Evolutionary conservation across 2,329 filamentous ascomycete genomes (phyloP).

Genomic region (Daldinia eschscholtzii): DNA sequence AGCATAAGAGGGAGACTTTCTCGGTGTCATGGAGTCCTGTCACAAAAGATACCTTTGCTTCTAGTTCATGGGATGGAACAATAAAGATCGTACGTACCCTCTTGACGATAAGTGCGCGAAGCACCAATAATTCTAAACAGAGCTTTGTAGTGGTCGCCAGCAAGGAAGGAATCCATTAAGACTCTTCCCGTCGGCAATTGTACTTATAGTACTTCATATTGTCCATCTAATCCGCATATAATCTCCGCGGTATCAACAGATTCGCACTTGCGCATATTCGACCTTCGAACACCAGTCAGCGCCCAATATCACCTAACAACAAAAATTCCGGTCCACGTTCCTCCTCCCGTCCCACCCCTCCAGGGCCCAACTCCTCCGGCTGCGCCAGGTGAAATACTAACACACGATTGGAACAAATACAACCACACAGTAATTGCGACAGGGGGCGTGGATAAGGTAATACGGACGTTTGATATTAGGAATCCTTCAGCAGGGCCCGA

Average conservation of each 20-base stretch:
- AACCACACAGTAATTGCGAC: slow-evolving; percentile 85
- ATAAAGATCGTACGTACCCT: slow-evolving; percentile 78
- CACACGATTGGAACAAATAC: slow-evolving; percentile 99
- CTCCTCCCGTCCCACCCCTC: slow-evolving; percentile 62
- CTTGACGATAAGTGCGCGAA: neutral
- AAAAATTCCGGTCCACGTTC: slow-evolving; percentile 85
- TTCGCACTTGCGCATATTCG: slow-evolving; percentile 89
- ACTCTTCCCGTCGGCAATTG: slow-evolving; percentile 93
- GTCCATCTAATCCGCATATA: slow-evolving; percentile 85
- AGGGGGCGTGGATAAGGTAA: slow-evolving; percentile 86
- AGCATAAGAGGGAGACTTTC: slow-evolving; percentile 94
- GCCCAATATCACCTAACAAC: slow-evolving; percentile 89
- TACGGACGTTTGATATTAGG: slow-evolving; percentile 92
- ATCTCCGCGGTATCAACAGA: slow-evolving; percentile 91
- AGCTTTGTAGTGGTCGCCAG: slow-evolving; percentile 80
- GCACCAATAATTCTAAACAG: slow-evolving; percentile 1
- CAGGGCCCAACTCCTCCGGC: slow-evolving; percentile 53
- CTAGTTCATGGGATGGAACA: slow-evolving; percentile 95
- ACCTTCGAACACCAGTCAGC: slow-evolving; percentile 86
- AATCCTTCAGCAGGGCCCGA: slow-evolving; percentile 79
- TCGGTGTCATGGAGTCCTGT: slow-evolving; percentile 93
- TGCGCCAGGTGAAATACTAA: slow-evolving; percentile 85
- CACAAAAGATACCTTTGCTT: slow-evolving; percentile 89
- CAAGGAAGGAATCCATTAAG: slow-evolving; percentile 77
- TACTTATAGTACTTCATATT: slow-evolving; percentile 93